Conservation (phyloP, 768 basidiomycete species). For the Russula ochroleuca region DNA sequence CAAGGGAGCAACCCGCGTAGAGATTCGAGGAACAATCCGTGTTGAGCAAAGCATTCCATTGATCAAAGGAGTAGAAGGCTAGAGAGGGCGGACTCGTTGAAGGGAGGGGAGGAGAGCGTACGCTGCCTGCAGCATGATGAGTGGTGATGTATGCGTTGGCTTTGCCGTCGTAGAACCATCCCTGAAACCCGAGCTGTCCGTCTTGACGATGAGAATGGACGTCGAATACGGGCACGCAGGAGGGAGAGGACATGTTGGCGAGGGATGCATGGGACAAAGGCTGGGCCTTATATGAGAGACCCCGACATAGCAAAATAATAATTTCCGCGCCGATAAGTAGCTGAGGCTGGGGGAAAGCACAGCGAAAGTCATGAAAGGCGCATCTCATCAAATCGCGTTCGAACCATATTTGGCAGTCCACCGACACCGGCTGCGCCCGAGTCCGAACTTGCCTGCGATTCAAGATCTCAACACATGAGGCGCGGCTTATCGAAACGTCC, state of each 20-base stretch:
- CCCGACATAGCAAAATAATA: not conserved
- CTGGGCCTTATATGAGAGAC: conserved; percentile 1
- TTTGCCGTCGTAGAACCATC: not conserved
- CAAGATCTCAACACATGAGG: conserved; percentile 42
- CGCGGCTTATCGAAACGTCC: conserved; percentile 58
- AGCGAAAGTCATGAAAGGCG: conserved; percentile 9
- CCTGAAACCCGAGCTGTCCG: not conserved
- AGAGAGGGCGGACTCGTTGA: not conserved
- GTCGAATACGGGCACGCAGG: conserved; percentile 2
- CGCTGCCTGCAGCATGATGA: conserved; percentile 19
- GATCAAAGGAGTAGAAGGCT: not conserved
- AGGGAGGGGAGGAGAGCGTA: not conserved
- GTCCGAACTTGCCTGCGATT: conserved; percentile 1
- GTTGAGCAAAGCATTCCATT: conserved; percentile 3
- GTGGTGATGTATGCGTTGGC: not conserved
- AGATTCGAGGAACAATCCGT: not conserved
- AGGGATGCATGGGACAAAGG: conserved; percentile 2
- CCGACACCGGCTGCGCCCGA: not conserved
- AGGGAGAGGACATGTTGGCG: not conserved
- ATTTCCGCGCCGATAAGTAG: conserved; percentile 3
- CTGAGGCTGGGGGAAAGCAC: not conserved
- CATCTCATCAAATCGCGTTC: not conserved
- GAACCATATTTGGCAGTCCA: conserved; percentile 1
- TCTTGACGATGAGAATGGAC: not conserved
- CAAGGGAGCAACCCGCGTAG: not conserved